Evolutionary conservation across 1,284 basidiomycete genomes (phyloP).

Genomic region (Boletus austroedulis): DNA sequence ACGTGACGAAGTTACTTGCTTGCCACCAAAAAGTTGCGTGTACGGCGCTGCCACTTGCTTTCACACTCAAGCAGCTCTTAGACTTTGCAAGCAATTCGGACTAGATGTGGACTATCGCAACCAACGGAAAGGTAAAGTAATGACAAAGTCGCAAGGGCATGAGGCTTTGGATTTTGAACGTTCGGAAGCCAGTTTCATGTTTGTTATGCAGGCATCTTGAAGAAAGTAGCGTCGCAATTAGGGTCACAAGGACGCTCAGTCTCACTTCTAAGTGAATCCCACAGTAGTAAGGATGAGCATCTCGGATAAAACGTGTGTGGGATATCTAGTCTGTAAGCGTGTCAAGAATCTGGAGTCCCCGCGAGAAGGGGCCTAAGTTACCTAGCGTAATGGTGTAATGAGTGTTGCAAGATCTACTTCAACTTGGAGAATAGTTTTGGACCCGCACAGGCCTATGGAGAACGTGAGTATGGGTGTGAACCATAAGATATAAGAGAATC

Average conservation of each 20-base stretch:
- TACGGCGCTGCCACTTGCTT: no score
- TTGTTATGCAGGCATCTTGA: neutral
- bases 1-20: no score
- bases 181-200: neutral
- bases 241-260: neutral
- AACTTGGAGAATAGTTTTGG: slow-evolving; percentile 79
- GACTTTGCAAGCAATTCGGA: no score
- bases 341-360: neutral
- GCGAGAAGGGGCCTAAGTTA: neutral
- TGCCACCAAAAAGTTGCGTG: no score
- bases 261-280: neutral
- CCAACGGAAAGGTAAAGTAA: neutral
- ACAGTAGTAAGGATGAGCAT: neutral
- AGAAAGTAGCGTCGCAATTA: neutral
- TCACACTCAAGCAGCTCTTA: no score
- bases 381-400: slow-evolving; percentile 19
- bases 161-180: no score
- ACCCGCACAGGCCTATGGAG: slow-evolving; percentile 59
- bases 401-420: slow-evolving; percentile 38
- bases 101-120: neutral
- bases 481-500: slow-evolving; percentile 14
- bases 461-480: slow-evolving; percentile 4
- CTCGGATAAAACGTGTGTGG: neutral
- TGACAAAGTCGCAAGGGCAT: neutral
- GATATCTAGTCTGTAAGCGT: slow-evolving; percentile 19